Percentiles rank a stretch among this genome's conserved stretches.
Evolutionary conservation across 169 alveolate genomes (phyloP).

Genomic region (Plasmodium reichenowi): DNA sequence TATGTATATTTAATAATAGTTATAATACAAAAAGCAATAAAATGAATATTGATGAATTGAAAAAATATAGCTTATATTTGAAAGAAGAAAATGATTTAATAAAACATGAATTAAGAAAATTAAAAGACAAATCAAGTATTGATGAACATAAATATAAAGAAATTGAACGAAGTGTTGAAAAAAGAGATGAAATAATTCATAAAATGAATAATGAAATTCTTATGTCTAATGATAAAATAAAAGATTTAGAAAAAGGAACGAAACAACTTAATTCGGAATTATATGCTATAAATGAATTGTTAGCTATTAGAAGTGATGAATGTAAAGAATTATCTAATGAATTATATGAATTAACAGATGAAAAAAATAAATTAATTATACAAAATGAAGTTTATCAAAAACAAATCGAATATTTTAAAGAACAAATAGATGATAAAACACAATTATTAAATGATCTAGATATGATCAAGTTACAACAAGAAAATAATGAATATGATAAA

Average conservation of each 20-base stretch:
- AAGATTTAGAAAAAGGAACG: conserved; percentile 60
- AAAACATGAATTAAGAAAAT: conserved; percentile 66
- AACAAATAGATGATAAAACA: conserved; percentile 52
- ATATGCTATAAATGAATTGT: conserved; percentile 59
- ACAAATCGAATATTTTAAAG: conserved; percentile 56
- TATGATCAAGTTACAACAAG: conserved; percentile 6
- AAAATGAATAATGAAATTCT: conserved; percentile 70
- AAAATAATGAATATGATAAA: conserved; percentile 36
- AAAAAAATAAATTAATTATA: conserved; percentile 50
- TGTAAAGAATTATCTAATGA: conserved; percentile 62
- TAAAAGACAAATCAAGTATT: conserved; percentile 35
- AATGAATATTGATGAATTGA: conserved; percentile 18
- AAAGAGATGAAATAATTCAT: conserved; percentile 65
- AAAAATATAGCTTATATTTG: conserved; percentile 61
- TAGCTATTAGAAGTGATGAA: conserved; percentile 73
- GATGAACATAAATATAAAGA: conserved; percentile 63
- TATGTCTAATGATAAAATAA: conserved; percentile 55
- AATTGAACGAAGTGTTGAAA: conserved; percentile 59
- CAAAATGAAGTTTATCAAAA: conserved; percentile 56
- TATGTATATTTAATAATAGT: conserved; percentile 60
- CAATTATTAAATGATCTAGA: conserved; percentile 37
- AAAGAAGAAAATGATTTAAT: conserved; percentile 71
- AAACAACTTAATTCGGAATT: conserved; percentile 53
- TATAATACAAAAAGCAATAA: neutral
- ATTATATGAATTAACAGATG: conserved; percentile 62